These are phyloP conservation scores for Penicillium sp. DNA, from an alignment of 2,329 filamentous ascomycete species.

Conservation along the genomic window DNA sequence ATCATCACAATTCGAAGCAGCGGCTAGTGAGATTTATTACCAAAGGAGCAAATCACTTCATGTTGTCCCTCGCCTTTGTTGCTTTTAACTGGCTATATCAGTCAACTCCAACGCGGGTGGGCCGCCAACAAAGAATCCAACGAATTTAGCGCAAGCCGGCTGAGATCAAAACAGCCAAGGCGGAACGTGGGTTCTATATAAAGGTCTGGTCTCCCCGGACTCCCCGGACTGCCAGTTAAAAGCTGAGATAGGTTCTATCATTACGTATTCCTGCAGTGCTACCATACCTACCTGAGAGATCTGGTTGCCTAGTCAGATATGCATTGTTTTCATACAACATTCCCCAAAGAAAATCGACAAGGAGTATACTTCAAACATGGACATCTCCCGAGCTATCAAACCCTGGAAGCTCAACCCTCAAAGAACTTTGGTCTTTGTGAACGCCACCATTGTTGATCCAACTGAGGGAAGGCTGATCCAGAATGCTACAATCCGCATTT, in stretches of 20 bases:
- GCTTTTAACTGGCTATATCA: slow-evolving; percentile 2
- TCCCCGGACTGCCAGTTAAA: neutral
- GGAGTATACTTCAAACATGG: slow-evolving; percentile 10
- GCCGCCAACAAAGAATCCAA: neutral
- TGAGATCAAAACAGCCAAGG: neutral
- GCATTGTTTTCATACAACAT: neutral
- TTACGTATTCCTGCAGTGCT: neutral
- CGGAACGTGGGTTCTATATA: neutral
- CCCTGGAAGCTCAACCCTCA: slow-evolving; percentile 21
- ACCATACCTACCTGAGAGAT: neutral
- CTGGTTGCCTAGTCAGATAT: neutral
- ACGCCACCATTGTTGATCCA: slow-evolving; percentile 23
- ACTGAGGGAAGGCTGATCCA: slow-evolving; percentile 14
- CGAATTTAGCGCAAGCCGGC: neutral
- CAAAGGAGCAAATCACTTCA: slow-evolving; percentile 8
- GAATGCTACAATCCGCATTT: slow-evolving; percentile 18
- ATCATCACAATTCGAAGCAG: neutral
- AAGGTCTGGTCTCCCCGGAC: neutral
- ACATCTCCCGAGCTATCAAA: slow-evolving; percentile 18
- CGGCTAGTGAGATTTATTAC: neutral
- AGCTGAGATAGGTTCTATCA: neutral
- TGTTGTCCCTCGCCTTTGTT: neutral
- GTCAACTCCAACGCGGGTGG: neutral
- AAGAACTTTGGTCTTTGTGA: slow-evolving; percentile 11
- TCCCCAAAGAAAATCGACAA: too few species aligned